Evolutionary conservation across 163 green algal species (phyloP).

Genomic region (Chlorella variabilis): DNA sequence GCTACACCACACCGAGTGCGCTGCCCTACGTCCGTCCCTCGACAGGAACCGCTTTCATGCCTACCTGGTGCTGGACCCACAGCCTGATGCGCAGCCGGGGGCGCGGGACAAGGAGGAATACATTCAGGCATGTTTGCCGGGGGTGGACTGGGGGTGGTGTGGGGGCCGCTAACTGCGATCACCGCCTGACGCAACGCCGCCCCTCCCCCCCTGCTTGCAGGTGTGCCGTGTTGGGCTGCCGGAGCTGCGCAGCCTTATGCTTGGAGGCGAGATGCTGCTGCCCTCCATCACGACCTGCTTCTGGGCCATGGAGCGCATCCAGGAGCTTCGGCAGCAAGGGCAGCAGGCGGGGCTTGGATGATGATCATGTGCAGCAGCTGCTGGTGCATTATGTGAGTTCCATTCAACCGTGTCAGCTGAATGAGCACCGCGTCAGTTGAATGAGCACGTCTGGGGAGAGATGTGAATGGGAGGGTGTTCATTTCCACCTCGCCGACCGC

Average conservation of each 20-base stretch:
- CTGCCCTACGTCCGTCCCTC: not conserved
- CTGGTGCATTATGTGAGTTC: too few relatives aligned
- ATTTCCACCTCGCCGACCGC: too few relatives aligned
- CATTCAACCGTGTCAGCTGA: too few relatives aligned
- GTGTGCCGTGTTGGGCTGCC: slow-evolving; percentile 62
- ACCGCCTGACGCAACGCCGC: too few relatives aligned
- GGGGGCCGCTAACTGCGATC: too few relatives aligned
- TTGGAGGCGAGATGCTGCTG: slow-evolving; percentile 78
- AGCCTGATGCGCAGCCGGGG: slow-evolving; percentile 58
- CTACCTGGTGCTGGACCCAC: slow-evolving; percentile 80
- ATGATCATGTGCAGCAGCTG: too few relatives aligned
- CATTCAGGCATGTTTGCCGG: slow-evolving; percentile 59
- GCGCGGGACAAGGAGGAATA: slow-evolving; percentile 68
- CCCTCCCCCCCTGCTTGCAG: too few relatives aligned
- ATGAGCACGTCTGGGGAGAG: too few relatives aligned
- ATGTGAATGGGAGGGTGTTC: too few relatives aligned
- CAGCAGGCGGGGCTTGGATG: too few relatives aligned
- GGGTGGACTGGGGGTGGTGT: slow-evolving; percentile 35
- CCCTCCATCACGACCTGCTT: slow-evolving; percentile 76
- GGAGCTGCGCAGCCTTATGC: slow-evolving; percentile 59
- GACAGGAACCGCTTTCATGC: slow-evolving; percentile 82
- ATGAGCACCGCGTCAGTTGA: too few relatives aligned
- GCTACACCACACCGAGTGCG: too few relatives aligned
- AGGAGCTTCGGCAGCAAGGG: slow-evolving; percentile 15
- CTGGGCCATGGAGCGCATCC: slow-evolving; percentile 70